phyloP scores from a whole-genome alignment of 2,329 filamentous ascomycete genomes.

The Neopestalotiopsis sp. region DNA sequence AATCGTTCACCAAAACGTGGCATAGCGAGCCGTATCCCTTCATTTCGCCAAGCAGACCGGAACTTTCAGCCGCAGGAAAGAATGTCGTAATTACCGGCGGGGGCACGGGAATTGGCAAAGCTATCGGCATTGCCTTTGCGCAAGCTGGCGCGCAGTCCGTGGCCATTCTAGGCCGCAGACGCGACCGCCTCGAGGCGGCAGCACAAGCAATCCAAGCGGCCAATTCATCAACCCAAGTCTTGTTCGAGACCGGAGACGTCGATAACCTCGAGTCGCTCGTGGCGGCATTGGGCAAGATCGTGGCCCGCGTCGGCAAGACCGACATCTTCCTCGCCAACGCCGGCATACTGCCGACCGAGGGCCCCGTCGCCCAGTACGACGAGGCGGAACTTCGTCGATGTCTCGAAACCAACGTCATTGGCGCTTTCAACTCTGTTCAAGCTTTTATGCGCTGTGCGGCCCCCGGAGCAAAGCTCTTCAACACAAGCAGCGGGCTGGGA shows the following conservation, averaged over 20 bases:
- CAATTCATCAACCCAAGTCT: constrained; percentile 35
- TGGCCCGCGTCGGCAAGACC: constrained; percentile 33
- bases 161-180: constrained; percentile 46
- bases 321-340: constrained; percentile 47
- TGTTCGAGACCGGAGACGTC: constrained; percentile 36
- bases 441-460: background rate
- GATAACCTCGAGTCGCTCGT: constrained; percentile 35
- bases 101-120: constrained; percentile 48
- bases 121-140: constrained; percentile 47
- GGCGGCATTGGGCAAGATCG: constrained; percentile 35
- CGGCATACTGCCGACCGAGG: constrained; percentile 18
- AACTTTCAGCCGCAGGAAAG: constrained; percentile 44
- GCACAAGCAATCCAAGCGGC: constrained; percentile 37
- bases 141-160: constrained; percentile 48
- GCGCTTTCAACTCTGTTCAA: background rate
- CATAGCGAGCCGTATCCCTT: constrained; percentile 40
- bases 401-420: background rate
- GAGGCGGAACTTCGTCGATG: background rate
- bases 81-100: constrained; percentile 48
- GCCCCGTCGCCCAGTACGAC: background rate
- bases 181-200: constrained; percentile 39
- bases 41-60: constrained; percentile 44
- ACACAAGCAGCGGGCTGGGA: background rate
- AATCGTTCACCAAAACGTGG: constrained; percentile 41
- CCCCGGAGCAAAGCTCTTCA: background rate